Base-by-base conservation (phyloP, 805 yeast genomes). In the Scheffersomyces stipitis region DNA sequence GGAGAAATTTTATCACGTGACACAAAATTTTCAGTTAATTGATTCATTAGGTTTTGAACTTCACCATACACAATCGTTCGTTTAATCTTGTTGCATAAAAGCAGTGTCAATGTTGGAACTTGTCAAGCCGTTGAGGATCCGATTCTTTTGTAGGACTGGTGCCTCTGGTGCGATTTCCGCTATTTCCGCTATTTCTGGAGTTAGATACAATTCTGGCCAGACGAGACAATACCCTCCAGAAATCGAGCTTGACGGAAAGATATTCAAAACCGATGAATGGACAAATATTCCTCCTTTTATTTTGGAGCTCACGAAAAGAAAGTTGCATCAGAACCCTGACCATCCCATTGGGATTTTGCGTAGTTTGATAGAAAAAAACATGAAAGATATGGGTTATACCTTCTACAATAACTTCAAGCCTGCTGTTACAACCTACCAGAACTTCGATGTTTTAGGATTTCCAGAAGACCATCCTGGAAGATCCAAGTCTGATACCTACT, bases 401-500 rank as follows among this genome's bases (percentile, higher is more conserved):
- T 80, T 81, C 48, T 88, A 82, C 62, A 86, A 83, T 55, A 76
- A 86, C 39, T 87, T 89, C 63, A 71, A 75, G 41, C 96, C 99
- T 0, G 85, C 78, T 1, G 99, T 93, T 1, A 72, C 90, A 2
- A 83, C 79, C 1, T 76, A 69, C 52, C 86, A 91, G 53, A 93
- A 93, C 58, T 93, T 93, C 55, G 99, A 93, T 58, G 86, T 84
- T 1, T 71, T 93, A 26, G 97, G 95, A 0, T 91, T 93, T 60
- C 96, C 97, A 1, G 52, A 60, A 24, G 95, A 90, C 54, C 99
- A 93, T 58, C 96, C 96, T 0, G 97, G 99, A 3, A 73, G 99
- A 53, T 79, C 93, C 14, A 85, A 78, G 52, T 84, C 95, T 3
- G 99, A 93, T 58, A 91, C 99, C 0, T 93, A 93, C 61, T 93